Base-by-base conservation (phyloP, 1,284 basidiomycete genomes). In the Leucoagaricus sp. region DNA sequence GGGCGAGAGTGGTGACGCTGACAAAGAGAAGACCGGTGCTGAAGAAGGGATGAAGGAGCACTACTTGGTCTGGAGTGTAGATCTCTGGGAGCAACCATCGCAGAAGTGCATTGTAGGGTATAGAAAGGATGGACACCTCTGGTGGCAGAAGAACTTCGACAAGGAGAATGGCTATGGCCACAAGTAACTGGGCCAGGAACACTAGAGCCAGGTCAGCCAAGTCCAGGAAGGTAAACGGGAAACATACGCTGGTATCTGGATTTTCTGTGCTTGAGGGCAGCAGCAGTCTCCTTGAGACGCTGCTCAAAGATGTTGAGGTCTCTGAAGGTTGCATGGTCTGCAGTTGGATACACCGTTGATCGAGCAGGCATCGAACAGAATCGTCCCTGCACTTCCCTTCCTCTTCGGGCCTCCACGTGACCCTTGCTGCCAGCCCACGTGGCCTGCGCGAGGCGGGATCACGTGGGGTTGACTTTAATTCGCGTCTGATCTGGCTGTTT, bases 281-380 rank as follows among this genome's bases (percentile, higher is more conserved):
- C 84, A 3, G 94, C 94, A 70, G 93, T 98, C 50, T 91, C 91
- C 75, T 98, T 98, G 54, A 99, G 84, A 15, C 97, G 82, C 72
- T 99, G 96, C 74, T 99, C 96, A 62, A 99, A 98, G 50, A 95
- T 78, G 36, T 98, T 82, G 26, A 99, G 77, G 71, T 99, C 96
- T 46, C 91, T 82, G 70, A 92, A 94, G 0, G 93, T 95, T 15
- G 85, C 78, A 48, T 79, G 78, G 69, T 93, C 91, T 9, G 55
- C 40, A 4, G 26, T 10, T 13, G 53, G 44, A 46, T 34, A 46
- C 4, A 42, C 15, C 2, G 23, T 33, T 2, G 28, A 25, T 50
- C 33, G 28, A 15, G 23, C 12, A 38, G 48, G 48, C 49, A 56
- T 50, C 13, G 3, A 19, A 12, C 25, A 46, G 23, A 12, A 10